Evolutionary conservation across 2,329 filamentous ascomycete genomes (phyloP), one percentile per base, ranked within the genome.

Genomic region (Fusarium citri): DNA sequence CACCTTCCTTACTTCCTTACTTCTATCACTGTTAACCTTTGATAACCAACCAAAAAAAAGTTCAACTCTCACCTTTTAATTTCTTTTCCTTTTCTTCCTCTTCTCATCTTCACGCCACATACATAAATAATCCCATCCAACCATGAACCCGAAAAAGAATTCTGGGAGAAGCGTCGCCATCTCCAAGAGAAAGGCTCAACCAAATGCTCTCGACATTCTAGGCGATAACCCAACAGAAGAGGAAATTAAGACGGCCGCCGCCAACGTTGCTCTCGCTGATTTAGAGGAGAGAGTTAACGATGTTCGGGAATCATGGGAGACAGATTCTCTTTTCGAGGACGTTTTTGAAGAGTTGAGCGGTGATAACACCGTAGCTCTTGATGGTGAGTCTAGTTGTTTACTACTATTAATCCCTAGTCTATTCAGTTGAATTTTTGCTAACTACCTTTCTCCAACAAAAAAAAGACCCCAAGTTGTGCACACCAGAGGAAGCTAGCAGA

Each of bases 401-500:
- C 43, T 15, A 23, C 26, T 28, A 34, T 23, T 20, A 34, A 26
- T 16, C 30, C 16, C 6, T 20, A 20, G 15, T 40, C 43, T 49
- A 56, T 49, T 34, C 42, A 43, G n/a, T 49, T 41, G 18, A 47
- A 9, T 31, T 63, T 25, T 54, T 58, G n/a, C 37, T 68, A 50
- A 63, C 61, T 42, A 30, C 18, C 42, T 31, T 63, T 63, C 58
- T 47, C 59, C 46, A 26, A 41, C 31, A 23, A 60, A 57, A 37
- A 34, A 57, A 63, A 79, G 81, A 81, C 72, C 76, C 86, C 40
- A 85, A 86, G 63, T 81, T 82, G 26, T 93, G 91, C 80, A 89
- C 89, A 2, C 83, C 89, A 14, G 88, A 92, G 68, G 91, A 97
- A 81, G 89, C 91, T 26, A 83, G 86, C 63, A 83, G 84, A 20